Base-by-base conservation (phyloP, 1,284 basidiomycete species). In the Serendipita sp. region DNA sequence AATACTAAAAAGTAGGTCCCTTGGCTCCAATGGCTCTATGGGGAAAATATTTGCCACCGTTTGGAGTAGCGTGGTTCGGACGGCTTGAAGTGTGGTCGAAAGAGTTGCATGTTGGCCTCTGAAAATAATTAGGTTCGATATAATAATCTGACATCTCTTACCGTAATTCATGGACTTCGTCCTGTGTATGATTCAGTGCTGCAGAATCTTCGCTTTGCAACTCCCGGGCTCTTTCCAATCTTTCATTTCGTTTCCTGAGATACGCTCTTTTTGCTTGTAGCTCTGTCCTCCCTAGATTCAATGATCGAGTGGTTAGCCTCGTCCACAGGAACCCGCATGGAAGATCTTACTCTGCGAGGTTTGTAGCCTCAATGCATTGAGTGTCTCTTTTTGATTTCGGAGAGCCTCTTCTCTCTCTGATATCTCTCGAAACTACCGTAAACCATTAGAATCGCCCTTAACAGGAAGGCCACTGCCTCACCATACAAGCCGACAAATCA, bases 1-100 rank as follows among this genome's bases (percentile, higher is more conserved):
- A 69, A 96, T 90, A 6, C 87, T 84, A 72, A 88, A 97, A 17
- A 94, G 80, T 6, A 95, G 77, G 69, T 91, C 85, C 1, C 87
- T 83, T 10, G 90, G 78, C 32, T 88, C 87, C 41, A 85, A 78
- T 2, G 93, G 83, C 62, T 89, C 85, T 69, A 97, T 94, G 38
- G 93, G 92, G 73, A 89, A 97, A 68, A 96, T 85, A 35, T 77
- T 77, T 50, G 88, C 83, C 58, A 97, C 81, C 13, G 79, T 80
- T n/a, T 85, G 83, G 65, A 93, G 77, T 63, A 93, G 81, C 12
- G 79, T 77, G 26, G 84, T 85, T 61, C 87, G 83, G 49, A 79
- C 78, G 13, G 80, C 76, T 26, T 77, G 71, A 64, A 90, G 74
- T 62, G 72, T 79, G 66, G 69, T 74, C 66, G 72, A 82, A 66